Evolutionary conservation across 2,329 filamentous ascomycete species (phyloP).

Genomic region (Xylaria sp.): DNA sequence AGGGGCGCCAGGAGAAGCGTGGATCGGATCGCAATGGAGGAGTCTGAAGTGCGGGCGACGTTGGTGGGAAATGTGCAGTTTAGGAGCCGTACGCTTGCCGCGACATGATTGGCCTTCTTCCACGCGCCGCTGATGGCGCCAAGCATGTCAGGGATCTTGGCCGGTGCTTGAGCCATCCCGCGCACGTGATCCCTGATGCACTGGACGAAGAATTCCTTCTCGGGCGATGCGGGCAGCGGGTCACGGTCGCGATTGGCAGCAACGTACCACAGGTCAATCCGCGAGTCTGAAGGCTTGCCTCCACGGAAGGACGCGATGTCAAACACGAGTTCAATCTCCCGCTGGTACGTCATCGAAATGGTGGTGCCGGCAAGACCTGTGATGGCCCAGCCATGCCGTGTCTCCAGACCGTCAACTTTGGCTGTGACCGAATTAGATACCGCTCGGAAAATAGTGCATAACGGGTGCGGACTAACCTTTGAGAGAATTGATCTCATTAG

Average conservation of each 20-base stretch:
- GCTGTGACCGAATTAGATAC: slow-evolving; percentile 55
- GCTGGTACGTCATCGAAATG: slow-evolving; percentile 75
- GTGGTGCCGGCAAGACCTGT: slow-evolving; percentile 65
- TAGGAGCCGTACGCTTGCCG: slow-evolving; percentile 65
- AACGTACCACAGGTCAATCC: slow-evolving; percentile 74
- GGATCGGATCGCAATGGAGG: slow-evolving; percentile 65
- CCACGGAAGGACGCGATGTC: slow-evolving; percentile 65
- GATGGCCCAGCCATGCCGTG: slow-evolving; percentile 73
- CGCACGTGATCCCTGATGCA: slow-evolving; percentile 72
- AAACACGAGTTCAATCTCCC: slow-evolving; percentile 75
- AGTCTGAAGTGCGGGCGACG: slow-evolving; percentile 67
- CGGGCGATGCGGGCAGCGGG: slow-evolving; percentile 62
- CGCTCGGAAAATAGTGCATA: background rate
- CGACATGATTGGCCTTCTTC: slow-evolving; percentile 66
- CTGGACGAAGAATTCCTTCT: slow-evolving; percentile 77
- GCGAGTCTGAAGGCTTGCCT: slow-evolving; percentile 49
- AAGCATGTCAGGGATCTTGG: slow-evolving; percentile 63
- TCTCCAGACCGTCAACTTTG: slow-evolving; percentile 69
- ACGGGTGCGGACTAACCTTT: slow-evolving; percentile 63
- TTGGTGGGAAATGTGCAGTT: slow-evolving; percentile 68
- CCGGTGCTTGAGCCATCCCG: slow-evolving; percentile 60
- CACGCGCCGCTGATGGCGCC: slow-evolving; percentile 65
- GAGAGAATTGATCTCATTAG: slow-evolving; percentile 77
- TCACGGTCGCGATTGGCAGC: slow-evolving; percentile 61
- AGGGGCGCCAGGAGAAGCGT: slow-evolving; percentile 68